Evolutionary conservation across 805 yeast genomes (phyloP), one percentile per base, ranked within the genome.

Genomic region (Ogataea siamensis): DNA sequence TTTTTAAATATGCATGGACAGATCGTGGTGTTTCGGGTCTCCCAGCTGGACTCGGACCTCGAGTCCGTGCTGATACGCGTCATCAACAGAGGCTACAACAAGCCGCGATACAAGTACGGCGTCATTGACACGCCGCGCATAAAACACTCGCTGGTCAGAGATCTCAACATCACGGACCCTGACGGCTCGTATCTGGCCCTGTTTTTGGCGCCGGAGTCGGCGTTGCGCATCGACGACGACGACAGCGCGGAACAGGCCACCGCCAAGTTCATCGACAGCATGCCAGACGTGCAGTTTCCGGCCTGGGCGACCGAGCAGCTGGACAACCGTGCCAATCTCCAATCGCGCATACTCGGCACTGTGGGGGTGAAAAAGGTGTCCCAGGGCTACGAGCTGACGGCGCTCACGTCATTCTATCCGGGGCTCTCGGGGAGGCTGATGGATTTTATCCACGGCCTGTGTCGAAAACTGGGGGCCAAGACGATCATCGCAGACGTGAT

Each of bases 11-110:
- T 37, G 39, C 17, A 18, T 18, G 39, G 39, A 12, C 24, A 28
- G 10, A 35, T 35, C 6, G 28, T 28, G 17, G 27, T 30, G 9
- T n/a, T 37, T 12, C 27, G 26, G 25, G n/a, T 30, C 16, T 29
- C 19, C 5, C 18, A 43, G 13, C 10, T 43, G 2, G 29, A 21
- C 30, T 5, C 15, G 14, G 8, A 11, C 25, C 13, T 50, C 9
- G 63, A 62, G 31, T 20, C 37, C 4, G 36, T 32, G 15, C 36
- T 70, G 20, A 40, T 51, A 5, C 40, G 52, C 6, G 39, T 71
- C n/a, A 54, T 78, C 40, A 78, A 78, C 51, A 62, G 65, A 38
- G 76, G 77, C 1, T 78, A 76, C 53, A 60, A 69, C 43, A 72
- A 69, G 42, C 71, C 74, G 7, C 58, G 71, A 39, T 64, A 43